Percentiles rank a stretch among this genome's conserved stretches.
Evolutionary conservation across 23 red algal genomes (phyloP).

Genomic region (Chondrus crispus): DNA sequence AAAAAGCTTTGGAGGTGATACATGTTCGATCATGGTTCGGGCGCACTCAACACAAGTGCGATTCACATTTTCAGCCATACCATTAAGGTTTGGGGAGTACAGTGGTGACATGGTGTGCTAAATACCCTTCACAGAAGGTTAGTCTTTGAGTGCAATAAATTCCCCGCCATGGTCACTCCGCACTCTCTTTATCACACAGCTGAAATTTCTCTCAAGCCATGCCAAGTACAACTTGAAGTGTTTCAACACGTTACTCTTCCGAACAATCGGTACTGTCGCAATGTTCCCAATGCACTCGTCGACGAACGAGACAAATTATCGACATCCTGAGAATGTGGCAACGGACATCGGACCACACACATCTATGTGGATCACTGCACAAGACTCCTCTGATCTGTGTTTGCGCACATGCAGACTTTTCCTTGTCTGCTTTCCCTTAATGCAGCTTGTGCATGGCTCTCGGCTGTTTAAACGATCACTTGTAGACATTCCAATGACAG

Average conservation of each 20-base stretch:
- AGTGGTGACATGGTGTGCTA: not conserved
- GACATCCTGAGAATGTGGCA: not conserved
- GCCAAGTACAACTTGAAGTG: not conserved
- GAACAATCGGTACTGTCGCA: not conserved
- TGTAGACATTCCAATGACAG: not conserved
- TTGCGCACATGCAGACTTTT: not conserved
- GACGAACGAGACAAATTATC: not conserved
- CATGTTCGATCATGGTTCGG: not conserved
- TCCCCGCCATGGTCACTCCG: not conserved
- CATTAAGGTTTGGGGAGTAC: constrained; percentile 7
- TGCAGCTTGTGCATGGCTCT: not conserved
- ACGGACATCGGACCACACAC: not conserved
- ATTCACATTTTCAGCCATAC: not conserved
- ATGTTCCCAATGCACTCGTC: not conserved
- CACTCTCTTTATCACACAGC: not conserved
- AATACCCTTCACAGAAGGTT: not conserved
- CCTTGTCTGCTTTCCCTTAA: not conserved
- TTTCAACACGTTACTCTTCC: not conserved
- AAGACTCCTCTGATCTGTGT: not conserved
- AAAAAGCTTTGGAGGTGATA: not conserved
- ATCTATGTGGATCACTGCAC: not conserved
- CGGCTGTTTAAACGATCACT: not conserved
- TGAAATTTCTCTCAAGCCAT: not conserved
- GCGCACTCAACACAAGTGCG: constrained; percentile 9
- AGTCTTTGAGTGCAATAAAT: not conserved